Evolutionary conservation across 306 rosid species (phyloP).

Genomic region (Dryas alaskensis): DNA sequence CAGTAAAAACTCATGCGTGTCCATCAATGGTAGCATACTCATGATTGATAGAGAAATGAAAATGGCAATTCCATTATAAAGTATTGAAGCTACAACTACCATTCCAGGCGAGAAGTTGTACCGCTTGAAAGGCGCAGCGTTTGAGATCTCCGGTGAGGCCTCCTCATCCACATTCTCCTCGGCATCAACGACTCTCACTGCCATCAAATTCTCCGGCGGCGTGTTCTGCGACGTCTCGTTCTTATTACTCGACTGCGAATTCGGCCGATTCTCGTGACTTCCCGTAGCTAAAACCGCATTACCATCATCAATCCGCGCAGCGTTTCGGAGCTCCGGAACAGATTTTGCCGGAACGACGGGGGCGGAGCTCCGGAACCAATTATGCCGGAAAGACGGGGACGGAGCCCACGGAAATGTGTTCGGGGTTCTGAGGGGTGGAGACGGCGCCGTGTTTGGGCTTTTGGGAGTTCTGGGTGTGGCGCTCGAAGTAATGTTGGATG

Average conservation of each 20-base stretch:
- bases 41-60: not conserved
- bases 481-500: slow-evolving; percentile 85
- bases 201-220: slow-evolving; percentile 35
- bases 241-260: not conserved
- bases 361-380: not conserved
- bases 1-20: not conserved
- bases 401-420: not conserved
- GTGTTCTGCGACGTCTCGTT: slow-evolving; percentile 26
- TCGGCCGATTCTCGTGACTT: not conserved
- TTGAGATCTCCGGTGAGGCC: slow-evolving; percentile 59
- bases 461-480: slow-evolving; percentile 71
- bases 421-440: slow-evolving; percentile 12
- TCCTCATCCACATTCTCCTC: slow-evolving; percentile 33
- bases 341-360: not conserved
- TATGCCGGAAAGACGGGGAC: not conserved
- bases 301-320: not conserved
- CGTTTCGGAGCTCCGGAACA: not conserved
- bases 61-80: not conserved
- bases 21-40: not conserved
- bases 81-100: slow-evolving; percentile 38
- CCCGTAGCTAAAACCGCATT: slow-evolving; percentile 17
- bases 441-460: slow-evolving; percentile 29
- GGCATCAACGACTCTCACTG: slow-evolving; percentile 2
- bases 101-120: slow-evolving; percentile 92
- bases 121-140: slow-evolving; percentile 56